Conservation (phyloP, 2,329 filamentous ascomycete genomes). For the Mollisiaceae sp. region DNA sequence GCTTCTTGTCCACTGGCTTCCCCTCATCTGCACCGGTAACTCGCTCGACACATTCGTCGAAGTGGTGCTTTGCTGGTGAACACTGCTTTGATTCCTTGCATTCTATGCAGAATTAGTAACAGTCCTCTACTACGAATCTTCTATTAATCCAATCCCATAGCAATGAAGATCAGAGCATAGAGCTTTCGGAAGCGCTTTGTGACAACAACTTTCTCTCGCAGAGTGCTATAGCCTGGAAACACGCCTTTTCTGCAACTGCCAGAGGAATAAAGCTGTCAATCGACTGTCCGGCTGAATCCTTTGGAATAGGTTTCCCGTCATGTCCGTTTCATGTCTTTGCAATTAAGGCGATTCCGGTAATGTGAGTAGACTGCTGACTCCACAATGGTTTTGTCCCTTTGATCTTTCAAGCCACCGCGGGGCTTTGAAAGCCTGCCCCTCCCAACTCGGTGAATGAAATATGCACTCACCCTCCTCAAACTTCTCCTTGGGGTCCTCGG, state of each 20-base stretch:
- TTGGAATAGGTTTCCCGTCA: background rate
- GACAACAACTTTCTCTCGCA: too few relatives aligned
- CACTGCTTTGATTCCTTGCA: conserved; percentile 89
- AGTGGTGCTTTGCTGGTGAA: conserved; percentile 93
- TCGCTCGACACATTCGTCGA: conserved; percentile 95
- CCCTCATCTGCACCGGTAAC: conserved; percentile 72
- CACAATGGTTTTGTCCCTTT: background rate
- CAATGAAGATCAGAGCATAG: background rate
- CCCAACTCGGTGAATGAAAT: conserved; percentile 12
- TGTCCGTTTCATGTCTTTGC: background rate
- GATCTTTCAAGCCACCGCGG: background rate
- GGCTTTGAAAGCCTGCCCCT: background rate
- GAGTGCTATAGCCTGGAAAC: background rate
- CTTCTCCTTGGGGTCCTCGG: conserved; percentile 83
- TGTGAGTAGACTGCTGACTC: background rate
- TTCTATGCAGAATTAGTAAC: conserved; percentile 59
- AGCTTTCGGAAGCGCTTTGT: background rate
- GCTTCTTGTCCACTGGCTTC: conserved; percentile 64
- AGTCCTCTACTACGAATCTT: background rate
- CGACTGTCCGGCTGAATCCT: background rate
- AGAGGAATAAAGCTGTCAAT: background rate
- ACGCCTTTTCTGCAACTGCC: background rate
- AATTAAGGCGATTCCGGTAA: background rate
- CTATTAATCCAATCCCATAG: background rate
- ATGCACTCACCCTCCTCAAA: conserved; percentile 84